Conservation (phyloP, 768 basidiomycete genomes). For the Mycena olivaceomarginata region DNA sequence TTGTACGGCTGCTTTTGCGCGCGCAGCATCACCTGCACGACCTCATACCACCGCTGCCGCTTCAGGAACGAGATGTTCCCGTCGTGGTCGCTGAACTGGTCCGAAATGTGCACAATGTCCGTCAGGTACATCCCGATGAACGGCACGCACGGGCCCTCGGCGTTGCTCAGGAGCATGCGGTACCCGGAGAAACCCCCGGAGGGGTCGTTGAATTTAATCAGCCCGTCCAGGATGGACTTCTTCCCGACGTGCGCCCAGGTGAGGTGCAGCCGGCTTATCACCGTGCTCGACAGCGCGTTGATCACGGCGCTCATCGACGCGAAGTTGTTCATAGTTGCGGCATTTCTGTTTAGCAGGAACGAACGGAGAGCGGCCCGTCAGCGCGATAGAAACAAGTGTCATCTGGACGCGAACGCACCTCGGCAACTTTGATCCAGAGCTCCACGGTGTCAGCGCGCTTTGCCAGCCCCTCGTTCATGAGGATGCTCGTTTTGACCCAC, state of each 20-base stretch:
- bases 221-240: conserved; percentile 68
- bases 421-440: conserved; percentile 87
- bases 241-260: conserved; percentile 82
- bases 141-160: conserved; percentile 80
- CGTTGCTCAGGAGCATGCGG: conserved; percentile 67
- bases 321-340: conserved; percentile 76
- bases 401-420: conserved; percentile 66
- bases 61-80: conserved; percentile 70
- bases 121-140: conserved; percentile 79
- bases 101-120: conserved; percentile 74
- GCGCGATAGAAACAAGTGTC: conserved; percentile 11
- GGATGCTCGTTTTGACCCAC: conserved; percentile 82
- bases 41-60: conserved; percentile 75
- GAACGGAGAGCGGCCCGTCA: conserved; percentile 34
- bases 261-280: conserved; percentile 73
- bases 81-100: conserved; percentile 67
- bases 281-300: conserved; percentile 76
- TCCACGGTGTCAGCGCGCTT: conserved; percentile 78
- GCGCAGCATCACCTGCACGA: conserved; percentile 72
- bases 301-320: conserved; percentile 82
- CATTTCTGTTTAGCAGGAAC: conserved; percentile 71
- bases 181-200: conserved; percentile 75
- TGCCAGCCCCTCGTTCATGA: conserved; percentile 69
- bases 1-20: conserved; percentile 73
- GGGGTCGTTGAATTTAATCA: conserved; percentile 76